These are phyloP conservation scores for Suhomyces choctaworum DNA, from an alignment of 1,139 yeast genomes.

Conservation along the genomic window DNA sequence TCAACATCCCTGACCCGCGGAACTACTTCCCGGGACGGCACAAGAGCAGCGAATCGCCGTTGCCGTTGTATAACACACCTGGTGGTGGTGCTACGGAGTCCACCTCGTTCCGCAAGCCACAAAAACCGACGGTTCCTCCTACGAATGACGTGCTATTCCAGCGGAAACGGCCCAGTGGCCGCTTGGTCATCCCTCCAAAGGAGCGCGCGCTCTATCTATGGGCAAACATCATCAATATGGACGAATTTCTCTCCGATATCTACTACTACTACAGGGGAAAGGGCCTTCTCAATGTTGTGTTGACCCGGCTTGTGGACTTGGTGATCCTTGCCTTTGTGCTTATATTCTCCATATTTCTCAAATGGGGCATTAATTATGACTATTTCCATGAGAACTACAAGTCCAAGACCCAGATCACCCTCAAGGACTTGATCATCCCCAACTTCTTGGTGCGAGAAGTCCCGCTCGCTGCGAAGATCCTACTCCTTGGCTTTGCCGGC, in stretches of 20 bases:
- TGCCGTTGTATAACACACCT: constrained; percentile 8
- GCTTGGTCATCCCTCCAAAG: constrained; percentile 48
- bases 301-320: constrained; percentile 65
- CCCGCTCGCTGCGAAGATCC: constrained; percentile 54
- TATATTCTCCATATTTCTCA: constrained; percentile 71
- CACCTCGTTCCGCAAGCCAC: constrained; percentile 8
- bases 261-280: constrained; percentile 83
- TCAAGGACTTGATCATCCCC: constrained; percentile 53
- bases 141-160: constrained; percentile 3
- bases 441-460: constrained; percentile 55
- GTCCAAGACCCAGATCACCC: constrained; percentile 31
- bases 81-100: not conserved
- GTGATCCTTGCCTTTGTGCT: constrained; percentile 76
- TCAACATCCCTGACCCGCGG: constrained; percentile 13
- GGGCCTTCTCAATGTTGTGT: constrained; percentile 75
- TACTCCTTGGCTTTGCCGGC: constrained; percentile 60
- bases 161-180: constrained; percentile 3
- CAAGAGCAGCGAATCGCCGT: constrained; percentile 1
- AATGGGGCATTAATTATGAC: constrained; percentile 78
- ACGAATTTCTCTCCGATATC: constrained; percentile 77
- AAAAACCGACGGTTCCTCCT: not conserved
- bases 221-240: constrained; percentile 94
- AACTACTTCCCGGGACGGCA: constrained; percentile 7
- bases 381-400: constrained; percentile 30
- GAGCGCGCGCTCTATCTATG: constrained; percentile 92